These are phyloP conservation scores for Volvox africanus DNA, from an alignment of 139 green algal species.

Conservation along the genomic window DNA sequence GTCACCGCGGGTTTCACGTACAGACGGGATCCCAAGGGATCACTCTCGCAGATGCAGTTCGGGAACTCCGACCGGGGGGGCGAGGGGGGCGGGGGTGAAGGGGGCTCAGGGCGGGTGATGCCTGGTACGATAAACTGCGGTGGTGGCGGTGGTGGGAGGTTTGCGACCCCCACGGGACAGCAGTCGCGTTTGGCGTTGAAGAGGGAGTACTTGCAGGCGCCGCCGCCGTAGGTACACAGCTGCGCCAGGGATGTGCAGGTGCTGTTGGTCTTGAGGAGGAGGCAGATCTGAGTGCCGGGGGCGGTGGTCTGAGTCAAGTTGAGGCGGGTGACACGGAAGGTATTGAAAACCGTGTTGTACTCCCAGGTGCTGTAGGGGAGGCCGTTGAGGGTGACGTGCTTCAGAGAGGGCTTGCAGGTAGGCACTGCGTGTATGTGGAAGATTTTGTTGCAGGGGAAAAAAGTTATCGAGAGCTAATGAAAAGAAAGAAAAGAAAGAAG, in stretches of 20 bases:
- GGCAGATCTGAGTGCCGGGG: neutral
- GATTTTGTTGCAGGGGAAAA: neutral
- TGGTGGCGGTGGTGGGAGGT: too few species aligned
- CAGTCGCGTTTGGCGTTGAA: conserved; percentile 31
- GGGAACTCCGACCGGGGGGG: conserved; percentile 37
- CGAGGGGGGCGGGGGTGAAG: neutral
- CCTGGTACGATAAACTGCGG: too few species aligned
- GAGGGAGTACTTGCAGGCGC: neutral
- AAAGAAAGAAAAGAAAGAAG: too few species aligned
- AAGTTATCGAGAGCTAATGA: too few species aligned
- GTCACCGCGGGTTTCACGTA: neutral
- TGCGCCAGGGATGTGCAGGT: neutral
- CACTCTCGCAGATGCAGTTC: conserved; percentile 43
- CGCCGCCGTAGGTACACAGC: neutral
- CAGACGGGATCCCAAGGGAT: neutral
- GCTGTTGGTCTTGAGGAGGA: neutral
- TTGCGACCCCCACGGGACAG: conserved; percentile 7
- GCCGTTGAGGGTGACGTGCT: neutral
- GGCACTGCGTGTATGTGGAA: neutral
- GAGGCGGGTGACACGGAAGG: neutral
- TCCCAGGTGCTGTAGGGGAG: neutral
- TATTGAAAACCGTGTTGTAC: neutral
- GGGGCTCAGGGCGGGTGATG: too few species aligned
- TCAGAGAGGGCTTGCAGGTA: neutral
- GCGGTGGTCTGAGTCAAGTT: neutral